Conservation (phyloP, 2,329 filamentous ascomycete species). For the Colletotrichum gloeosporioides region DNA sequence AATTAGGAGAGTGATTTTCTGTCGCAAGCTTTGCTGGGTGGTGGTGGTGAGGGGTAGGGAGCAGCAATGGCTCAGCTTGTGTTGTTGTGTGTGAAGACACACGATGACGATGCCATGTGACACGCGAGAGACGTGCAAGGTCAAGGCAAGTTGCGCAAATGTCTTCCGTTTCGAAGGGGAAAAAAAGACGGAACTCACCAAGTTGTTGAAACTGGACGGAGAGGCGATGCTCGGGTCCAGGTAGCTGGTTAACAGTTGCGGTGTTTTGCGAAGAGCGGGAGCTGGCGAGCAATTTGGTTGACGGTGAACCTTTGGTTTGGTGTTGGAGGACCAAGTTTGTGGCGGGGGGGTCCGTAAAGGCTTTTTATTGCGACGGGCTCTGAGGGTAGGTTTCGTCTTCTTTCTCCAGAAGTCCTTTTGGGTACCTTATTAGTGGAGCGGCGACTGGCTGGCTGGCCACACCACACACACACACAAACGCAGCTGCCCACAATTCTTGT, state of each 20-base stretch:
- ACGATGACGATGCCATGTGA: conserved; percentile 20
- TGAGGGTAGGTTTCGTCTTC: conserved; percentile 20
- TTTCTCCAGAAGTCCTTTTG: conserved; percentile 11
- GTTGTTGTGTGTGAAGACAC: not conserved
- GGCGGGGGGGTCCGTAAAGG: conserved; percentile 1
- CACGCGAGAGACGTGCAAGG: not conserved
- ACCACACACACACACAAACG: not conserved
- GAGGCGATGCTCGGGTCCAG: conserved; percentile 5
- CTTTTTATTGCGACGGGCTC: conserved; percentile 19
- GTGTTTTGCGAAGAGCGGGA: not conserved
- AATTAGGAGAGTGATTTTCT: not conserved
- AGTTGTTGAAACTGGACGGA: not conserved
- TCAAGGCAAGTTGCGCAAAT: not conserved
- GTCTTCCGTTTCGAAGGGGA: not conserved
- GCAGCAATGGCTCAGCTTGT: not conserved
- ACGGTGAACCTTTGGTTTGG: conserved; percentile 11
- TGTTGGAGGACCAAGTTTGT: not conserved
- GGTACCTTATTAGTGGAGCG: conserved; percentile 9
- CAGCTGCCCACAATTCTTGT: conserved; percentile 7
- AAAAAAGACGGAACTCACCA: conserved; percentile 6
- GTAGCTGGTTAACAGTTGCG: conserved; percentile 9
- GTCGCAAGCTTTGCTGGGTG: not conserved
- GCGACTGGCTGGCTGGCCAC: conserved; percentile 2
- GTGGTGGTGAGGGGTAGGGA: not conserved
- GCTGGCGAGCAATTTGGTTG: conserved; percentile 9